Evolutionary conservation across 352 stramenopile genomes (phyloP).

Genomic region (Phytophthora foliorum): DNA sequence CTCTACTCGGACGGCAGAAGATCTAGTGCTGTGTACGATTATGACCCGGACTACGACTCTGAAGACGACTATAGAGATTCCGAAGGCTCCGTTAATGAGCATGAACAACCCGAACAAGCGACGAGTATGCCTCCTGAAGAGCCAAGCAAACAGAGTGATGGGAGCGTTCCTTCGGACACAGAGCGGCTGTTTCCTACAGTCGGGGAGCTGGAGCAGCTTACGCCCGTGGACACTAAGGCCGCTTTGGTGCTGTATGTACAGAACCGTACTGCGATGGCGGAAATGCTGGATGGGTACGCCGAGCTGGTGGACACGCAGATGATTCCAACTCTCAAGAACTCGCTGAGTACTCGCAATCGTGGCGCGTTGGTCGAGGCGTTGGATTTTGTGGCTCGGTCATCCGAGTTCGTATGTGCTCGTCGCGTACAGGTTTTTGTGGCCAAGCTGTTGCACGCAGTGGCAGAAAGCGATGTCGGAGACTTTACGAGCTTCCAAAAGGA

Average conservation of each 20-base stretch:
- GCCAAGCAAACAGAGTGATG: constrained; percentile 37
- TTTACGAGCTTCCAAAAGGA: constrained; percentile 33
- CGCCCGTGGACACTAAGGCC: constrained; percentile 69
- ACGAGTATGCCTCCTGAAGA: constrained; percentile 26
- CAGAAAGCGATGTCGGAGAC: constrained; percentile 58
- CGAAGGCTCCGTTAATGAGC: neutral
- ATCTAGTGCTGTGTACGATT: constrained; percentile 2
- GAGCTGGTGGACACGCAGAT: constrained; percentile 70
- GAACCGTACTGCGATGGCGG: constrained; percentile 62
- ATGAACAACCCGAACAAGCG: constrained; percentile 19
- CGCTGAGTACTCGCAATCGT: constrained; percentile 52
- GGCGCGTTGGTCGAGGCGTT: constrained; percentile 66
- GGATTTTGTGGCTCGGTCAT: constrained; percentile 69
- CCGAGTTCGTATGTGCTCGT: constrained; percentile 78
- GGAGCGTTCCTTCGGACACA: constrained; percentile 17
- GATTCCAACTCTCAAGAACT: constrained; percentile 47
- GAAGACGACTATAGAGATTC: constrained; percentile 27
- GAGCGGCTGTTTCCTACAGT: constrained; percentile 57
- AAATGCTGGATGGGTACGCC: constrained; percentile 79
- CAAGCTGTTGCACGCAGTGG: constrained; percentile 62
- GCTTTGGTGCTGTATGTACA: constrained; percentile 65
- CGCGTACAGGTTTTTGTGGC: constrained; percentile 75
- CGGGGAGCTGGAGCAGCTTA: constrained; percentile 63
- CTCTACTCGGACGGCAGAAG: constrained; percentile 32
- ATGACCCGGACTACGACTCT: constrained; percentile 25